Evolutionary conservation across 805 yeast species (phyloP).

Genomic region (Metschnikowia continentalis): DNA sequence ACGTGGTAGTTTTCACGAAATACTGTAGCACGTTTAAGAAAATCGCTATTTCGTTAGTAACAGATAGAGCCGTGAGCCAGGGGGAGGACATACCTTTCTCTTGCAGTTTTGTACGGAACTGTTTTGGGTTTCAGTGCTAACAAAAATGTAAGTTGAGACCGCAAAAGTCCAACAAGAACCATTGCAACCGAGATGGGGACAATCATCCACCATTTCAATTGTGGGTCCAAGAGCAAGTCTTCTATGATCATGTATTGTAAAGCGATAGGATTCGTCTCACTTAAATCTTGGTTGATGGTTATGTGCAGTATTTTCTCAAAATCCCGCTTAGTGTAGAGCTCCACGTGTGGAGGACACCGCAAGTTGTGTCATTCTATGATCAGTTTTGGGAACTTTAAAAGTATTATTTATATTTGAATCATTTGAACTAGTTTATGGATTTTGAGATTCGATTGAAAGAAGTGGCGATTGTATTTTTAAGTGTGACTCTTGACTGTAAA

Average conservation of each 20-base stretch:
- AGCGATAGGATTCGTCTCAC: not conserved
- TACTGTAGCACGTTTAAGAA: conserved; percentile 53
- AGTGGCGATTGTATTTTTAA: not conserved
- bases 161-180: conserved; percentile 78
- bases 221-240: conserved; percentile 57
- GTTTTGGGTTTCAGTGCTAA: conserved; percentile 57
- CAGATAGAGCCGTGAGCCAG: not conserved
- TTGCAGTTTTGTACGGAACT: conserved; percentile 44
- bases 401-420: no score
- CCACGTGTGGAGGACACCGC: not conserved
- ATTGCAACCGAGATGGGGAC: conserved; percentile 85
- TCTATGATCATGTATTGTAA: not conserved
- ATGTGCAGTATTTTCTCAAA: not conserved
- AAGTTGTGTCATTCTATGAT: not conserved
- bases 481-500: no score
- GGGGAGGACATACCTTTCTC: conserved; percentile 42
- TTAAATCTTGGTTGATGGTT: not conserved
- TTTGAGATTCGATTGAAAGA: no score
- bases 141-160: conserved; percentile 63
- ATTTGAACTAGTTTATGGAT: no score
- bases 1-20: conserved; percentile 52
- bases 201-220: conserved; percentile 82
- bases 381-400: not conserved
- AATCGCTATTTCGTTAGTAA: conserved; percentile 37
- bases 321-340: not conserved